A percentile compares a stretch with the other conserved stretches of the same genome.
Evolutionary conservation across 441 rosid genomes (phyloP).

Genomic region (Jatropha multifida): DNA sequence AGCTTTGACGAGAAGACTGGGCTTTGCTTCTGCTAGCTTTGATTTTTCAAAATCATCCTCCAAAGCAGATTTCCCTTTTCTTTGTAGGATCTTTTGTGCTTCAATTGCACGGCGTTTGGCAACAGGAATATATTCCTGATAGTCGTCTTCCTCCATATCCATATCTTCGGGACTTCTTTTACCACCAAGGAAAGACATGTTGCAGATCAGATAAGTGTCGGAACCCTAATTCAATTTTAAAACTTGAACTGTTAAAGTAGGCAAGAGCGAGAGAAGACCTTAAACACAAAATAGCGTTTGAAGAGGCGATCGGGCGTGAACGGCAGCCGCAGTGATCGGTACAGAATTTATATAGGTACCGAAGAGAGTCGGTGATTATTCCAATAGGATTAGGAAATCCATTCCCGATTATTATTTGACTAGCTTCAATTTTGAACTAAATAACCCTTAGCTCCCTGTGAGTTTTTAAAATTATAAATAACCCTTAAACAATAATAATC

Average conservation of each 20-base stretch:
- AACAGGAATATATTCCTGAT: conserved; percentile 76
- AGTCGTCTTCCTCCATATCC: conserved; percentile 72
- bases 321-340: no score
- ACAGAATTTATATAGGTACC: not conserved
- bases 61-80: conserved; percentile 64
- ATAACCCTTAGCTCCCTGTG: no score
- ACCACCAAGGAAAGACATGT: not conserved
- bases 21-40: conserved; percentile 69
- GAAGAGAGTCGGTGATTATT: no score
- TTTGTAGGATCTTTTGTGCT: conserved; percentile 70
- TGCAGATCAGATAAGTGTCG: not conserved
- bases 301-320: no score
- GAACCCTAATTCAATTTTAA: not conserved
- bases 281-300: no score
- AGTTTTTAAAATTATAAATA: no score
- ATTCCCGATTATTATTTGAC: no score
- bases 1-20: conserved; percentile 86
- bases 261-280: no score
- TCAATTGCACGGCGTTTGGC: conserved; percentile 80
- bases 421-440: no score
- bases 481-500: no score
- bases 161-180: conserved; percentile 18
- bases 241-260: no score
- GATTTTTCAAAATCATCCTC: conserved; percentile 70
- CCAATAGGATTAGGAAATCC: no score